Evolutionary conservation across 2,329 filamentous ascomycete genomes (phyloP), one percentile per base, ranked within the genome.

Genomic region (Clonostachys rosea): DNA sequence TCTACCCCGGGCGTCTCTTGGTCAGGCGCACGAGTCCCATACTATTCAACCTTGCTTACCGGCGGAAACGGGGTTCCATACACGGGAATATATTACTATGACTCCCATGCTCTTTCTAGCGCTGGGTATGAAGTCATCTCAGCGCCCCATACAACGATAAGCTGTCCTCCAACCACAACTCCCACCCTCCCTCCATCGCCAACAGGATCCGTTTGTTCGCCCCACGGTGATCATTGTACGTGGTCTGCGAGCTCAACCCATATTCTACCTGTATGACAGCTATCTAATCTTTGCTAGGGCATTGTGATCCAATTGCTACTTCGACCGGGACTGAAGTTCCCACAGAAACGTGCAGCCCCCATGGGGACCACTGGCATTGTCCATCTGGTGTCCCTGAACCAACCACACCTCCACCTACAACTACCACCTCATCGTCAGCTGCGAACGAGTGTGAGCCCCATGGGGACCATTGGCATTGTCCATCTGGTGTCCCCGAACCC

Each of bases 41-140:
- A 53, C 11, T 35, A 55, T 18, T 50, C 53, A 35, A 57, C 56
- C 7, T 50, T 49, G 2, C 20, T 52, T 18, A 42, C 46, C 13
- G 43, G 44, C 12, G 48, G 47, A 11, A 34, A 47, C 16, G 51
- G 52, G 6, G 53, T 49, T n/a, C 53, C 45, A 40, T 48, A 54
- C 45, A 57, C 56, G 5, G 56, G 49, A 3, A 55, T 52, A 33
- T 52, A 50, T 33, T 45, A 51, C 40, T 57, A 56, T 46, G 50
- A 54, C 39, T 54, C 52, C 7, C 49, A 53, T 17, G 52, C 51
- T 7, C 46, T 59, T 6, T 51, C 49, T 5, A 46, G 48, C 12
- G 56, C 55, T 10, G 56, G 55, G 4, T 57, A 55, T 36, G 49
- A 40, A 30, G 49, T 59, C 43, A 49, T 54, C 24, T 50, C 54